phyloP scores from a whole-genome alignment of 2,329 filamentous ascomycete species.

The Fusarium buxicola region DNA sequence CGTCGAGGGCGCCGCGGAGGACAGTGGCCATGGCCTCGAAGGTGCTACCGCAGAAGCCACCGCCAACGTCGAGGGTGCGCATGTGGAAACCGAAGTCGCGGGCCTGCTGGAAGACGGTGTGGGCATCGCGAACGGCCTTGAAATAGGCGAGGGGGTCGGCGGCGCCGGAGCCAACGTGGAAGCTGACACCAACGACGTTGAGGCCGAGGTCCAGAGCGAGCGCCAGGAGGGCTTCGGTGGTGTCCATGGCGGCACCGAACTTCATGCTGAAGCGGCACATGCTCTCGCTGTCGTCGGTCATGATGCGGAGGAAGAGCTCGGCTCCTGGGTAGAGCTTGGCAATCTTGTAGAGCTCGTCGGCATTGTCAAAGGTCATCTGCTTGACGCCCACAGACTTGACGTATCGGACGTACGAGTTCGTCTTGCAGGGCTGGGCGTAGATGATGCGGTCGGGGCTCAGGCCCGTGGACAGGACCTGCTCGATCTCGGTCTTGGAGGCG shows the following conservation, averaged over 20 bases:
- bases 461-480: conserved; percentile 86
- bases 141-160: conserved; percentile 92
- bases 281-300: conserved; percentile 95
- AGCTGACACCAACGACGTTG: conserved; percentile 95
- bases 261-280: conserved; percentile 96
- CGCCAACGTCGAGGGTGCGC: conserved; percentile 92
- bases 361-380: conserved; percentile 99
- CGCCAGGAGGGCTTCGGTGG: conserved; percentile 79
- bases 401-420: conserved; percentile 95
- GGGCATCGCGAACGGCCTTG: conserved; percentile 91
- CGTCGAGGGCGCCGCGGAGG: conserved; percentile 82
- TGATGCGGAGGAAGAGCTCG: conserved; percentile 92
- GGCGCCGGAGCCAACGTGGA: conserved; percentile 96
- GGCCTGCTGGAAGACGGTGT: conserved; percentile 88
- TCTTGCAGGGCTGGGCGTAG: conserved; percentile 99
- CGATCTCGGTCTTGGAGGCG: conserved; percentile 97
- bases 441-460: conserved; percentile 92
- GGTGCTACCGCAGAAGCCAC: conserved; percentile 89
- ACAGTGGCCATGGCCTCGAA: conserved; percentile 92
- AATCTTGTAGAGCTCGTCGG: conserved; percentile 98
- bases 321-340: conserved; percentile 90
- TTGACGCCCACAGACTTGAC: conserved; percentile 86
- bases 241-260: conserved; percentile 91
- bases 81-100: conserved; percentile 80
- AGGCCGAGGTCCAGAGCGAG: conserved; percentile 85